Evolutionary conservation across 495 filamentous ascomycete genomes (phyloP), one percentile per base, ranked within the genome.

Genomic region (Neurospora sublineolata): DNA sequence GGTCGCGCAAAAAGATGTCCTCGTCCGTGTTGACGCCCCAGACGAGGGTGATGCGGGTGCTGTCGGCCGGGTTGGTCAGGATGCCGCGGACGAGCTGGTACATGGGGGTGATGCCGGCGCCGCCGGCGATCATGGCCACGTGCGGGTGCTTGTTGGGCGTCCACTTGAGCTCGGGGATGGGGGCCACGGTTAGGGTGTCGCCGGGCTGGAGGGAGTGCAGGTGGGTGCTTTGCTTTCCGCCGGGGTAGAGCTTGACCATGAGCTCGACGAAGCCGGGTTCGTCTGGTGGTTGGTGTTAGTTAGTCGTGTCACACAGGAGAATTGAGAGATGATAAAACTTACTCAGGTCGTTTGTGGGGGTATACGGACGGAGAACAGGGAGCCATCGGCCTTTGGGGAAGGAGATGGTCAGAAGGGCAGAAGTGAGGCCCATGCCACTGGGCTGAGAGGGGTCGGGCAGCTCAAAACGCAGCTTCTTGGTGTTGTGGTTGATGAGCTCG

Each of bases 1-100:
- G 86, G 5, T 84, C 77, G 20, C 78, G 78, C 4, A 92, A 76
- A 4, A 92, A 83, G n/a, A 91, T 73, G 73, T 91, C 89, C 38
- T 82, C 77, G 74, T 90, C 88, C 7, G 83, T 86, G 68, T 91
- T 89, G 60, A 89, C 88, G 39, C 89, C 89, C 77, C 89, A 91
- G 9, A 92, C 81, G 1, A 92, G 82, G 0, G 85, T 89, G 36
- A 92, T 82, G 73, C 86, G 87, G 3, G 89, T 91, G 39, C 80
- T 83, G 69, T 92, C 89, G 3, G 82, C 76, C 3, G 89, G 88
- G 73, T 90, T 89, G 44, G 82, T 79, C 70, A 92, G 80, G 72
- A 90, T 89, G 39, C 87, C 88, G 68, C 83, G 86, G 14, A 83
- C 79, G 0, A 91, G 83, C 76, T 90, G 88, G 75, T 86, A 89